Conservation (phyloP, 164 flowering plant species). For the Nymphaea thermarum region DNA sequence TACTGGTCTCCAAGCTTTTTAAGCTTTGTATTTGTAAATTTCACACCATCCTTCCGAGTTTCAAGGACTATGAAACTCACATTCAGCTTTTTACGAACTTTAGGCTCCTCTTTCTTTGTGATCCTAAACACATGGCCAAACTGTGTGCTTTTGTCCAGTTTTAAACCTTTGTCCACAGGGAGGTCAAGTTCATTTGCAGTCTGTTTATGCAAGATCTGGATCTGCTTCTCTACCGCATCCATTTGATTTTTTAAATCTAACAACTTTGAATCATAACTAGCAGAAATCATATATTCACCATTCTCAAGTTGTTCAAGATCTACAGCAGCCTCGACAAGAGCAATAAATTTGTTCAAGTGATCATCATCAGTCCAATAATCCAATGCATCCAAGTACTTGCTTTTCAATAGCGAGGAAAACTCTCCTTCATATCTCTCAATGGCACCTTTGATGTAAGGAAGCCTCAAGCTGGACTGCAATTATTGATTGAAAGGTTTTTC, state of each 20-base stretch:
- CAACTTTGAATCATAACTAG: slow-evolving; percentile 61
- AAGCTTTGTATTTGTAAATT: slow-evolving; percentile 88
- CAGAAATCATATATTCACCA: slow-evolving; percentile 91
- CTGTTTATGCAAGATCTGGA: slow-evolving; percentile 64
- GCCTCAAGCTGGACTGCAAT: slow-evolving; percentile 69
- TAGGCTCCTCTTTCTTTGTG: slow-evolving; percentile 98
- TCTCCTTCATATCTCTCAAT: slow-evolving; percentile 64
- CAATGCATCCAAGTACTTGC: slow-evolving; percentile 51
- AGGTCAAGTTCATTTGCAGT: slow-evolving; percentile 87
- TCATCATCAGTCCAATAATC: slow-evolving; percentile 68
- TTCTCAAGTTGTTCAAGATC: slow-evolving; percentile 95
- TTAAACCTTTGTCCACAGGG: slow-evolving; percentile 69
- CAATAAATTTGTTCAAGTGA: slow-evolving; percentile 73
- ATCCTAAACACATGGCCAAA: slow-evolving; percentile 96
- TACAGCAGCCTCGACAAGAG: slow-evolving; percentile 77
- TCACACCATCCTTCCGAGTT: slow-evolving; percentile 95
- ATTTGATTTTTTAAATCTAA: slow-evolving; percentile 53
- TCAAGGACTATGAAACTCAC: slow-evolving; percentile 78
- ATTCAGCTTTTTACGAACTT: slow-evolving; percentile 75
- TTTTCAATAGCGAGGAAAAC: slow-evolving; percentile 58
- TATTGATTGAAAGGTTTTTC: no score
- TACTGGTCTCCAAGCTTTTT: slow-evolving; percentile 79
- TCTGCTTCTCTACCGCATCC: slow-evolving; percentile 60
- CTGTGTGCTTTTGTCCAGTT: slow-evolving; percentile 86
- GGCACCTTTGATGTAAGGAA: slow-evolving; percentile 73